Evolutionary conservation across 306 rosid genomes (phyloP), one percentile per base, ranked within the genome.

Genomic region (Albizia julibrissin): DNA sequence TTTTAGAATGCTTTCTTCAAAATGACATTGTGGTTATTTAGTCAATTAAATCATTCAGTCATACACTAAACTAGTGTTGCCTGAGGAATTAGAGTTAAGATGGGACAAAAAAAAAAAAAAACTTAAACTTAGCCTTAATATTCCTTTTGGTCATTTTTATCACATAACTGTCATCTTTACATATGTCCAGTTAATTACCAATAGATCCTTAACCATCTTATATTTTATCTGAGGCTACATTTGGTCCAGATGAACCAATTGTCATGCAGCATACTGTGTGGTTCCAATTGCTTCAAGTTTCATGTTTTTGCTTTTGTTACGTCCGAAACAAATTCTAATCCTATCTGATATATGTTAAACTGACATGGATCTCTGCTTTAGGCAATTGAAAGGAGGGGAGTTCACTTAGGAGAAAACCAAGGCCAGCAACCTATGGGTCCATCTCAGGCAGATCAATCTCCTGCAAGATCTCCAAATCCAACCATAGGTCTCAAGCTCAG

Each of bases 321-420:
- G 14, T 75, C 64, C 47, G 42, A 43, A n/a, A 42, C 21, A 12
- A 14, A 3, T 33, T 31, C 2, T 6, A 46, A 73, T 56, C 24
- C 24, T 21, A 26, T 21, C 24, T 21, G 61, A 19, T 6, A 19
- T 52, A 6, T 73, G 21, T 46, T 78, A 37, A 26, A 77, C 50
- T 77, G 42, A 8, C 22, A 24, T 10, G 72, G 18, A 1, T 22
- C 15, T 47, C 6, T 72, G 7, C 9, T 10, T 77, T 50, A 95
- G 99, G 97, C 97, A 15, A 87, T 91, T 14, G 97, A 92, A 83
- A 92, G 96, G 79, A 91, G 96, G 21, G 22, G 65, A 80, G 86
- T 87, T 56, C 89, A 82, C 26, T 69, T 86, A 76, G 82, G 80
- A 79, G 91, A 82, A 11, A 86, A 8, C 61, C 86, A 87, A 75